Conservation (phyloP, 108 stramenopile species). For the Nannochloropsis gaditana region DNA sequence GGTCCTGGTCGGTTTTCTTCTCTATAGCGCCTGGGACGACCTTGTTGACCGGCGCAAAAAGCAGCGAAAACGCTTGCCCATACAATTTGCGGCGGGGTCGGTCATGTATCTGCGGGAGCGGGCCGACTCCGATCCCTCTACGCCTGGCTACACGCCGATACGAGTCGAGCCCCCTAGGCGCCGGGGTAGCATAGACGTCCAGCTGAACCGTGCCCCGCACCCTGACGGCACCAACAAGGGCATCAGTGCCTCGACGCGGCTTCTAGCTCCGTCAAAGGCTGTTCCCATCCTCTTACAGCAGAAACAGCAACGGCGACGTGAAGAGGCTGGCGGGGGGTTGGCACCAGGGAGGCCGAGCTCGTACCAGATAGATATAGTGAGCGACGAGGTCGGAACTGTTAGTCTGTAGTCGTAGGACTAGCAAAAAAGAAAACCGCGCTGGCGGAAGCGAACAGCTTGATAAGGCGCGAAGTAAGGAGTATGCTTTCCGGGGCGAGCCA, state of each 20-base stretch:
- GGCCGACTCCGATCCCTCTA: background rate
- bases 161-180: background rate
- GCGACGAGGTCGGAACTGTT: background rate
- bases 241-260: background rate
- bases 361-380: background rate
- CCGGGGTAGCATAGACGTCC: constrained; percentile 3
- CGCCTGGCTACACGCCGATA: background rate
- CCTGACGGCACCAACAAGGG: background rate
- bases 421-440: too few relatives aligned
- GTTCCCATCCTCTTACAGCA: background rate
- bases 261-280: background rate
- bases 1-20: constrained; percentile 34
- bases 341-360: background rate
- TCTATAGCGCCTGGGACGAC: constrained; percentile 22
- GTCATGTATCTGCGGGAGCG: constrained; percentile 11
- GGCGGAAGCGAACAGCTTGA: background rate
- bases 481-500: background rate
- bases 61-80: background rate
- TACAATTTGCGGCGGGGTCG: background rate
- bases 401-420: background rate
- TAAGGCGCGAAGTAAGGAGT: background rate
- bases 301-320: background rate
- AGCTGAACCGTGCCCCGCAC: background rate
- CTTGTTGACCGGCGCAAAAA: background rate
- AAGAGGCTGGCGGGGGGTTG: background rate